Base-by-base conservation (phyloP, 768 basidiomycete genomes). In the Boletus edulis region DNA sequence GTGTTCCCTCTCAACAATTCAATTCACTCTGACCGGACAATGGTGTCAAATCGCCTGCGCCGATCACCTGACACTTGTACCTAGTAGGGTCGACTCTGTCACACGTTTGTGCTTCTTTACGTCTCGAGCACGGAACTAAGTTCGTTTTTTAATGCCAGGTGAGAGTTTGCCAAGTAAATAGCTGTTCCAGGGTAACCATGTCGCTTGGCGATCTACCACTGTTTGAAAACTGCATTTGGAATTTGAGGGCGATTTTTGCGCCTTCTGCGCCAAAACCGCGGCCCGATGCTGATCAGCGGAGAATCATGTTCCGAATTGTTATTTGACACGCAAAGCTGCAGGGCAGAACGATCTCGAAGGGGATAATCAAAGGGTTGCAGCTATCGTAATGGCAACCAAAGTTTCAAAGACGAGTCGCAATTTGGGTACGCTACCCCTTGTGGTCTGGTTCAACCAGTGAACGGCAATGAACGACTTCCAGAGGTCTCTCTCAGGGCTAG, bases 301-400 rank as follows among this genome's bases (percentile, higher is more conserved):
- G 31, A 37, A 18, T 17, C 18, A n/a, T 22, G 41, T 22, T 50
- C 41, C 42, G 42, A 22, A 29, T 44, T 24, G 29, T 31, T n/a
- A 24, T 40, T 54, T 46, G 60, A 60, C 22, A 37, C 34, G 22
- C 12, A n/a, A 8, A 18, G 3, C 37, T 6, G n/a, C 43, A 52
- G 46, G 46, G 49, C 22, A 38, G 44, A 14, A 12, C 12, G 38
- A 15, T 39, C 52, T 53, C 14, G 14, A 49, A 43, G 47, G 47
- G 15, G 54, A 50, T 49, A 55, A 5, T 18, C 14, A 10, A 45
- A 20, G 32, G 35, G 22, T 18, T 20, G 35, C 22, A 39, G 46
- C 38, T 32, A 51, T 46, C 42, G 64, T 59, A 66, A 60, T 43
- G 22, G 42, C 37, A 41, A 55, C 45, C 17, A 38, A 34, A 20